Evolutionary conservation across 108 stramenopile genomes (phyloP).

Genomic region (Pseudonitzschia multistriata): DNA sequence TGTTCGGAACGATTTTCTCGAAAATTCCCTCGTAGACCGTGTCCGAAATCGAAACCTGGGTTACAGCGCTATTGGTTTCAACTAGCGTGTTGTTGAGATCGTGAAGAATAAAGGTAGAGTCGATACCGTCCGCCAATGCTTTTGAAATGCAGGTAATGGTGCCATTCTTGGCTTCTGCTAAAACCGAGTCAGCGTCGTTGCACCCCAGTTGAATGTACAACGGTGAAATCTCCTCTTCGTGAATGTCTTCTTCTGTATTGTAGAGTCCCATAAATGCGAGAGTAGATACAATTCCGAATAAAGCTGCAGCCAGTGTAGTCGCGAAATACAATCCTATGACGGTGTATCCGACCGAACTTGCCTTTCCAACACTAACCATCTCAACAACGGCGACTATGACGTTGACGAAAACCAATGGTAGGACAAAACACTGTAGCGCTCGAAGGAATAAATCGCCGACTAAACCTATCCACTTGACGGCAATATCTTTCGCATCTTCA

Average conservation of each 20-base stretch:
- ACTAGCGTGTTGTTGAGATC: conserved; percentile 37
- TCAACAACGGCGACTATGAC: conserved; percentile 46
- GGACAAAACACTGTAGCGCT: conserved; percentile 38
- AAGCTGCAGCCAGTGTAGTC: conserved; percentile 39
- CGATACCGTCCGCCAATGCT: conserved; percentile 1
- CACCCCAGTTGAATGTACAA: conserved; percentile 34
- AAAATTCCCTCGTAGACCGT: conserved; percentile 39
- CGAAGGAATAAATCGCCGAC: conserved; percentile 45
- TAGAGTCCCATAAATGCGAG: conserved; percentile 27
- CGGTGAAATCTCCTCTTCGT: neutral
- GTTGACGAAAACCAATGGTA: conserved; percentile 48
- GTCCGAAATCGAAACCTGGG: conserved; percentile 19
- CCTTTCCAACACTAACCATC: conserved; percentile 44
- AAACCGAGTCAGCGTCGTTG: conserved; percentile 22
- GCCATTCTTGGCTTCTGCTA: conserved; percentile 39
- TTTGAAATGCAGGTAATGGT: conserved; percentile 33
- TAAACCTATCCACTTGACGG: conserved; percentile 42
- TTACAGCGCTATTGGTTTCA: conserved; percentile 5
- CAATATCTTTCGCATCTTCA: conserved; percentile 22
- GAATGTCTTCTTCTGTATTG: conserved; percentile 16
- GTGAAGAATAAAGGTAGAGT: conserved; percentile 30
- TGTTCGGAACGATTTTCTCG: conserved; percentile 30
- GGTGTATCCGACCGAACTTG: conserved; percentile 37
- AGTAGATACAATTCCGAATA: conserved; percentile 32
- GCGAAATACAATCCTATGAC: conserved; percentile 42